Conservation (phyloP, 805 yeast genomes). For the Vanderwaltozyma verrucispora region DNA sequence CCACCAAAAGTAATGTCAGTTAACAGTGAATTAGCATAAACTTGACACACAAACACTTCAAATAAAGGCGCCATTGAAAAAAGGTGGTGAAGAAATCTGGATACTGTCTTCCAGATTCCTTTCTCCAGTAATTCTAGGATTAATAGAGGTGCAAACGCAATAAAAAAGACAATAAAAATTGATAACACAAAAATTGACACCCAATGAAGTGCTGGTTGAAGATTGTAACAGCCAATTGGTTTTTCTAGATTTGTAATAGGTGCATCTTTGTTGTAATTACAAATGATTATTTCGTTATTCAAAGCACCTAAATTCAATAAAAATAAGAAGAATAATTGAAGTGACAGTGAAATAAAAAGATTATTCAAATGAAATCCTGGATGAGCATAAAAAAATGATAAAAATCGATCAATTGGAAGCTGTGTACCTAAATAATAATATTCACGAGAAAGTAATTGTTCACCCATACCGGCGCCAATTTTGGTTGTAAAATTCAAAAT, state of each 20-base stretch:
- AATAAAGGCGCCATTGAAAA: slow-evolving; percentile 79
- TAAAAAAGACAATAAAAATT: slow-evolving; percentile 85
- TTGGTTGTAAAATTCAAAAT: slow-evolving; percentile 89
- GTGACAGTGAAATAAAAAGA: slow-evolving; percentile 73
- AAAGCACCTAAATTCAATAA: slow-evolving; percentile 72
- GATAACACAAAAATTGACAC: slow-evolving; percentile 79
- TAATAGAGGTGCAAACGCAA: slow-evolving; percentile 78
- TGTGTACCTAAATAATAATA: slow-evolving; percentile 86
- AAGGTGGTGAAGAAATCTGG: slow-evolving; percentile 65
- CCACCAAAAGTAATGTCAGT: slow-evolving; percentile 82
- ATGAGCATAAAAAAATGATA: slow-evolving; percentile 93
- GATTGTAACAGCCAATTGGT: slow-evolving; percentile 80
- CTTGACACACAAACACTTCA: slow-evolving; percentile 92
- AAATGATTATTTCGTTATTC: slow-evolving; percentile 57
- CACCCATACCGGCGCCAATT: slow-evolving; percentile 99
- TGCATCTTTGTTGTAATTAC: slow-evolving; percentile 52
- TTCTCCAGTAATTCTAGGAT: slow-evolving; percentile 84
- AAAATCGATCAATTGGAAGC: slow-evolving; percentile 77
- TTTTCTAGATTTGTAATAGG: slow-evolving; percentile 64
- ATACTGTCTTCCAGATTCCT: slow-evolving; percentile 65
- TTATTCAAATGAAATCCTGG: slow-evolving; percentile 94
- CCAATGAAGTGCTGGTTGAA: slow-evolving; percentile 85
- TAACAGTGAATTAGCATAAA: slow-evolving; percentile 69
- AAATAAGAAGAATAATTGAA: slow-evolving; percentile 77
- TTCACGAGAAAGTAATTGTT: slow-evolving; percentile 84